A percentile compares a stretch with the other conserved stretches of the same genome.
phyloP scores from a whole-genome alignment of 176 grass and related monocot genomes.

The Carex scoparia region DNA sequence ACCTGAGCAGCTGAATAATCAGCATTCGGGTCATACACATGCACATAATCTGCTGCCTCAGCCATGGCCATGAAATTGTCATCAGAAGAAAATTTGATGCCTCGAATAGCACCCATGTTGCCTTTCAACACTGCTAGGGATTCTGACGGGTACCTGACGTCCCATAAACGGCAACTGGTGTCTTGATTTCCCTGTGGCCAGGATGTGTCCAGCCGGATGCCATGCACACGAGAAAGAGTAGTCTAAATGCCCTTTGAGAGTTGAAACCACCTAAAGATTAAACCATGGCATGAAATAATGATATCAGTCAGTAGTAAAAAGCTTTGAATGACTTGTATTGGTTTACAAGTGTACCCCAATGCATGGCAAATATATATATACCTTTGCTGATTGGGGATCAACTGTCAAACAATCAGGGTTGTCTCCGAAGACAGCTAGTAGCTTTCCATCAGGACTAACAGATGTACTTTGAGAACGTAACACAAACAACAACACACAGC shows the following conservation, averaged over 20 bases:
- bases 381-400: too few species aligned
- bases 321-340: not conserved
- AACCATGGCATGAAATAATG: not conserved
- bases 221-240: constrained; percentile 83
- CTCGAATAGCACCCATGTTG: constrained; percentile 62
- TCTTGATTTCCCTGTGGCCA: constrained; percentile 83
- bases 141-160: constrained; percentile 42
- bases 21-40: constrained; percentile 48
- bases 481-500: too few species aligned
- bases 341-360: not conserved
- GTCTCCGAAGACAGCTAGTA: too few species aligned
- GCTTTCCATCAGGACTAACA: too few species aligned
- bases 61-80: constrained; percentile 67
- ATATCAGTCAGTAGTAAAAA: not conserved
- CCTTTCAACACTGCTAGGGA: constrained; percentile 66
- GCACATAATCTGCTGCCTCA: constrained; percentile 80
- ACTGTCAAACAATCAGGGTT: too few species aligned
- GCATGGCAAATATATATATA: constrained; percentile 9
- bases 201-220: constrained; percentile 46
- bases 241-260: constrained; percentile 54
- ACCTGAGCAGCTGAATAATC: constrained; percentile 55
- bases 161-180: constrained; percentile 66
- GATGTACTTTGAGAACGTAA: too few species aligned
- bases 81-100: constrained; percentile 69
- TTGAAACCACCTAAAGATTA: constrained; percentile 39